phyloP scores from a whole-genome alignment of 108 stramenopile genomes.

The Stephanodiscus triporus region DNA sequence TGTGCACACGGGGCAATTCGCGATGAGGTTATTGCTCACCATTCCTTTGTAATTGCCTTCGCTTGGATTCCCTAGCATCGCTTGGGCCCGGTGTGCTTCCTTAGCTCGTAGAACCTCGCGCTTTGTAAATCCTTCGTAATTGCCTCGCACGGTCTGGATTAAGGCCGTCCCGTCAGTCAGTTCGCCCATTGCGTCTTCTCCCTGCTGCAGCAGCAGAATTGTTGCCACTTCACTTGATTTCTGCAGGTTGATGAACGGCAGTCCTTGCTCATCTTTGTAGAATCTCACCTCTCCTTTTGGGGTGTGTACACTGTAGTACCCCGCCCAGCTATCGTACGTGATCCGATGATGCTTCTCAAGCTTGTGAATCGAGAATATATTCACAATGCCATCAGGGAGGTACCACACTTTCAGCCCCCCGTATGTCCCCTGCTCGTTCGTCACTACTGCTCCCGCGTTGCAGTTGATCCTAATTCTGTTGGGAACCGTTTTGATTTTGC shows the following conservation, averaged over 20 bases:
- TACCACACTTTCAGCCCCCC: conserved; percentile 27
- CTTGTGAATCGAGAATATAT: conserved; percentile 20
- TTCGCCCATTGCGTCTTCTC: neutral
- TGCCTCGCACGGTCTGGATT: conserved; percentile 23
- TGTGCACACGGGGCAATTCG: conserved; percentile 27
- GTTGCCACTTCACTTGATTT: neutral
- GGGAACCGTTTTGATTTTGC: neutral
- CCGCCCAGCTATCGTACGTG: conserved; percentile 17
- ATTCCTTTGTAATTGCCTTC: conserved; percentile 7
- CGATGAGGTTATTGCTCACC: conserved; percentile 24
- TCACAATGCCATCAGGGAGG: conserved; percentile 23
- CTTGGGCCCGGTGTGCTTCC: conserved; percentile 20
- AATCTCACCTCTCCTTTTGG: conserved; percentile 2
- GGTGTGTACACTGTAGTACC: conserved; percentile 23
- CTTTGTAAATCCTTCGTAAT: conserved; percentile 37
- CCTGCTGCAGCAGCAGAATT: conserved; percentile 1
- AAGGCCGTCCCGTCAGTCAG: neutral
- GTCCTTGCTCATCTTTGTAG: conserved; percentile 9
- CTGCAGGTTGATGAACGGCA: no score
- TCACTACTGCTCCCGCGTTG: no score
- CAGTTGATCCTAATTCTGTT: conserved; percentile 1
- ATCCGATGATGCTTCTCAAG: conserved; percentile 13
- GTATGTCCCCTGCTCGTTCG: conserved; percentile 8
- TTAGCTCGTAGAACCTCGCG: conserved; percentile 17
- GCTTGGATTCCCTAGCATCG: conserved; percentile 24